These are phyloP conservation scores for Ustilago lituana DNA, from an alignment of 1,284 basidiomycete species.

Conservation along the genomic window DNA sequence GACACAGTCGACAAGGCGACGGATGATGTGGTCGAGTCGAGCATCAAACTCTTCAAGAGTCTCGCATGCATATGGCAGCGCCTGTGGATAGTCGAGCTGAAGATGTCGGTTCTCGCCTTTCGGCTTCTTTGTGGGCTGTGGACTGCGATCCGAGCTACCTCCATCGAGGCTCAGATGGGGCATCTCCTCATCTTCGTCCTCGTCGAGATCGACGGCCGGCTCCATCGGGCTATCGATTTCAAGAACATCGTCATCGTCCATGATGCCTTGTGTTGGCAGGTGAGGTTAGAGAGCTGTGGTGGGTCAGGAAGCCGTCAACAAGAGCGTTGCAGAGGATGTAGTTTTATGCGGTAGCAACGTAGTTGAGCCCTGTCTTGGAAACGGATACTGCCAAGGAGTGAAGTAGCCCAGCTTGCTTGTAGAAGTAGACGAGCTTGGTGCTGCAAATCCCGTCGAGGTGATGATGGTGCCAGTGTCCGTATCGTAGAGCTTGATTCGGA, in stretches of 20 bases:
- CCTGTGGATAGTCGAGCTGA: constrained; percentile 61
- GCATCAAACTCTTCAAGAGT: constrained; percentile 80
- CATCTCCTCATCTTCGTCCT: constrained; percentile 50
- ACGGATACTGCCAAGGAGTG: no score
- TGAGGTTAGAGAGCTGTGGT: neutral
- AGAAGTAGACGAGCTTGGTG: no score
- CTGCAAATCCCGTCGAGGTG: no score
- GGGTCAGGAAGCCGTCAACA: no score
- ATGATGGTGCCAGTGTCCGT: no score
- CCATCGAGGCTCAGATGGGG: constrained; percentile 38
- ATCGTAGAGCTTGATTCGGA: no score
- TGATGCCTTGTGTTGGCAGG: constrained; percentile 1
- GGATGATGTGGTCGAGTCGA: constrained; percentile 80
- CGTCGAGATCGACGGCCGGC: constrained; percentile 49
- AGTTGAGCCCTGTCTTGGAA: no score
- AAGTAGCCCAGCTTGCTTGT: no score
- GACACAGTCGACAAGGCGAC: constrained; percentile 79
- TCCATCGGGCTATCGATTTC: constrained; percentile 56
- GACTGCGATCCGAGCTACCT: constrained; percentile 2
- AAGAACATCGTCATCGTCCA: constrained; percentile 56
- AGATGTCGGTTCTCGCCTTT: constrained; percentile 38
- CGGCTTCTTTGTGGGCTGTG: constrained; percentile 29
- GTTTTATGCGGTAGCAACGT: no score
- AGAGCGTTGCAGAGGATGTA: no score
- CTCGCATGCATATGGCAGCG: constrained; percentile 83